These are phyloP conservation scores for Datura wrightii DNA, from an alignment of 257 asterid species.

Conservation along the genomic window DNA sequence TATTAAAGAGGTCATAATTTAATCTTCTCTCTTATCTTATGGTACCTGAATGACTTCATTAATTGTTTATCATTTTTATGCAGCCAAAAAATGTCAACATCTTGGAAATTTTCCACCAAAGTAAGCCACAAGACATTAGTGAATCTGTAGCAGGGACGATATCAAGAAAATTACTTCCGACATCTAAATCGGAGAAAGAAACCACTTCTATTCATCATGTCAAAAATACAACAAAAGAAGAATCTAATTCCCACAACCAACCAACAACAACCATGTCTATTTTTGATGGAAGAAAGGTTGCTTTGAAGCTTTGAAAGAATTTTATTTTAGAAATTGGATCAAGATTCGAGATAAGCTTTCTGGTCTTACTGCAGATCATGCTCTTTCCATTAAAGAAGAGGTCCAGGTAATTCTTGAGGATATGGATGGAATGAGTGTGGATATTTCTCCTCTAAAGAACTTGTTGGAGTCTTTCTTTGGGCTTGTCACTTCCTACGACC, in stretches of 20 bases:
- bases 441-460: too few species aligned
- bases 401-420: too few species aligned
- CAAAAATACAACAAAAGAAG: accelerated
- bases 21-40: not conserved
- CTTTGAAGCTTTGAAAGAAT: not conserved
- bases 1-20: not conserved
- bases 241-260: not conserved
- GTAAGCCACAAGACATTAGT: not conserved
- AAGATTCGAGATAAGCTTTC: not conserved
- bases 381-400: too few species aligned
- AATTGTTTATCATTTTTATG: not conserved
- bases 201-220: not conserved
- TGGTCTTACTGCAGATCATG: too few species aligned
- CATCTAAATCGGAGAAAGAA: not conserved
- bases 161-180: not conserved
- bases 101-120: not conserved
- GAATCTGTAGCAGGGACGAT: not conserved
- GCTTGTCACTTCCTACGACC: too few species aligned
- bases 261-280: not conserved
- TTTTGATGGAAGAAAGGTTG: not conserved
- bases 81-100: not conserved
- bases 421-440: too few species aligned
- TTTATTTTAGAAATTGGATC: not conserved
- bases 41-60: not conserved
- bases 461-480: too few species aligned